Percentiles rank a stretch among this genome's conserved stretches.
Conservation (phyloP, 2,329 filamentous ascomycete species). For the Talaromyces sp. region DNA sequence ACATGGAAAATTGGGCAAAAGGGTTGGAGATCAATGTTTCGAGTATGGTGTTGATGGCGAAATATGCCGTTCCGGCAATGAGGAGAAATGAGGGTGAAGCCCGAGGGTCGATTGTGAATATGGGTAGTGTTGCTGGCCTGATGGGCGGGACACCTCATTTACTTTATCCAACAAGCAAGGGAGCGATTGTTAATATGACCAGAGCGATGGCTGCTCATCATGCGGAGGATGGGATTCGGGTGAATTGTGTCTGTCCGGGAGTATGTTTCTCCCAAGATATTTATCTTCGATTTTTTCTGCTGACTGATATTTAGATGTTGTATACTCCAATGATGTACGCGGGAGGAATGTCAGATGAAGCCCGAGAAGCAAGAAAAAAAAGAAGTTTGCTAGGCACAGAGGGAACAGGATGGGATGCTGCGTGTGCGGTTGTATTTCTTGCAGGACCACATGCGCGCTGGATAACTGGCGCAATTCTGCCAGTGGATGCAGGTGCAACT, state of each 20-base stretch:
- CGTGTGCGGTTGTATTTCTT: conserved; percentile 51
- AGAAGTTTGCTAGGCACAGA: conserved; percentile 53
- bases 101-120: conserved; percentile 41
- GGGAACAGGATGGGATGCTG: conserved; percentile 55
- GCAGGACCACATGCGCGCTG: conserved; percentile 52
- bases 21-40: conserved; percentile 61
- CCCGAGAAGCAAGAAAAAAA: conserved; percentile 48
- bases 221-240: conserved; percentile 49
- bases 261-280: neutral
- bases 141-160: conserved; percentile 53
- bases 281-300: neutral
- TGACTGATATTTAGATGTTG: conserved; percentile 36
- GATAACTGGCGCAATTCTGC: conserved; percentile 50
- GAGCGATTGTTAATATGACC: conserved; percentile 56
- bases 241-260: conserved; percentile 53
- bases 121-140: conserved; percentile 55
- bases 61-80: conserved; percentile 62
- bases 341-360: conserved; percentile 50
- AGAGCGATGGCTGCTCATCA: conserved; percentile 56
- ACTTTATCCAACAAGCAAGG: conserved; percentile 54
- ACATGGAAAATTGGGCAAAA: conserved; percentile 57
- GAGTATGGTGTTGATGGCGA: conserved; percentile 64
- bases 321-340: conserved; percentile 56
- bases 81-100: conserved; percentile 48
- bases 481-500: conserved; percentile 49